Evolutionary conservation across 306 rosid genomes (phyloP), one percentile per base, ranked within the genome.

Genomic region (Lablab purpureus): DNA sequence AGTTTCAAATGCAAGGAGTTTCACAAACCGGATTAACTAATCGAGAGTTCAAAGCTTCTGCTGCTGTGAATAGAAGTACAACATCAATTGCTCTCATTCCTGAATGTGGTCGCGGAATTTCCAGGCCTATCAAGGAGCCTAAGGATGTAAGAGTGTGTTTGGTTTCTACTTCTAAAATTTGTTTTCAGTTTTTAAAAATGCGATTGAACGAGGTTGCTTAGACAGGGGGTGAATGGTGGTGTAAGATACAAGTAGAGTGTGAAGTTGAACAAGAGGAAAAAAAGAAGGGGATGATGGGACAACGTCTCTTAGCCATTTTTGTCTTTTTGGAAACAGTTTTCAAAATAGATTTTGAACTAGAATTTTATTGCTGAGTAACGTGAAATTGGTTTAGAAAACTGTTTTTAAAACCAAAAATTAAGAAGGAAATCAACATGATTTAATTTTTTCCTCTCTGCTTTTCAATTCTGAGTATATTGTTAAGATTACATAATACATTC

Each of bases 1-100:
- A 51, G 65, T 15, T 83, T 43, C 81, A 54, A 21, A 50, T 54
- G 71, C 60, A 5, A 45, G 17, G 34, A 75, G 64, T 69, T 46
- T 84, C 55, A 21, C 78, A 76, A 86, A 56, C 60, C 28, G 78
- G 74, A 4, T 73, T 4, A 43, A 52, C 59, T 50, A 68, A 73
- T 52, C n/a, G 75, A 17, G 85, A 71, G 56, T 45, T 49, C 73
- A 86, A 81, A 74, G 47, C 85, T 71, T 77, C 86, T 45, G 64
- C 80, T 14, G 67, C 22, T 55, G 90, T 82, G 15, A 74, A 79
- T 72, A 87, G 84, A 73, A 64, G 12, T 15, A 87, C 71, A 10
- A 67, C 89, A 15, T 87, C 90, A 22, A 77, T 91, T 82, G 85
- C 92, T 8, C 58, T 93, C 64, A 71, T 89, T 58, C 97, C 97